A percentile compares a stretch with the other conserved stretches of the same genome.
phyloP scores from a whole-genome alignment of 768 basidiomycete genomes.

The Amanita jacksonii region DNA sequence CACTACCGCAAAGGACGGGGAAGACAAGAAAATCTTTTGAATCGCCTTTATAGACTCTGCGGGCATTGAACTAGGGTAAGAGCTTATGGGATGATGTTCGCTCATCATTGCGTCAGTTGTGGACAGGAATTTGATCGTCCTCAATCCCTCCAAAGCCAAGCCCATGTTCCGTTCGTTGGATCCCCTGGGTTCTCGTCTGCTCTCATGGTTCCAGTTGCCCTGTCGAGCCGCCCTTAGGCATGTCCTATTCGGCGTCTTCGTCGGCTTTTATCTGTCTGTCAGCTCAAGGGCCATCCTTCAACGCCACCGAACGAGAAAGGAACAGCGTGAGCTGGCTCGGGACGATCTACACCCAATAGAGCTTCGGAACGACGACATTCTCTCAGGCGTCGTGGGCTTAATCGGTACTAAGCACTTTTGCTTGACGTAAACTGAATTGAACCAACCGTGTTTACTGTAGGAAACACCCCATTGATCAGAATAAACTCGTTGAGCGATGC shows the following conservation, averaged over 20 bases:
- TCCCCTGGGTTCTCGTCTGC: slow-evolving; percentile 10
- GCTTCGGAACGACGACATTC: slow-evolving; percentile 65
- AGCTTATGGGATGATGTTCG: background rate
- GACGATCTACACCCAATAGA: slow-evolving; percentile 53
- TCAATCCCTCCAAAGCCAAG: background rate
- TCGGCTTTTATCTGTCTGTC: slow-evolving; percentile 71
- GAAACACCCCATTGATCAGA: slow-evolving; percentile 88
- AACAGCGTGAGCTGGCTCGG: slow-evolving; percentile 27
- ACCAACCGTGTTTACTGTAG: slow-evolving; percentile 28
- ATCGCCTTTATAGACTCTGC: slow-evolving; percentile 20
- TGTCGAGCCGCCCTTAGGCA: slow-evolving; percentile 27
- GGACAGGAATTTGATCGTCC: background rate
- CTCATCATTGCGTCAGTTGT: background rate
- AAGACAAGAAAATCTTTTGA: slow-evolving; percentile 53
- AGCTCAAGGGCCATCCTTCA: slow-evolving; percentile 57
- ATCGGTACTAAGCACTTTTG: too few relatives aligned
- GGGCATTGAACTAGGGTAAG: background rate
- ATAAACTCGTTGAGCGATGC: slow-evolving; percentile 89
- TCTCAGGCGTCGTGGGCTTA: slow-evolving; percentile 71
- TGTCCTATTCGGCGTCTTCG: slow-evolving; percentile 37
- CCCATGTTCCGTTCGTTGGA: background rate
- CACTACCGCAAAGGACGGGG: slow-evolving; percentile 64
- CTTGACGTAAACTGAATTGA: too few relatives aligned
- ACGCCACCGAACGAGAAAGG: slow-evolving; percentile 42
- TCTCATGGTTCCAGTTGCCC: slow-evolving; percentile 28